Base-by-base conservation (phyloP, 2,329 filamentous ascomycete species). In the Verticillium alfalfae region DNA sequence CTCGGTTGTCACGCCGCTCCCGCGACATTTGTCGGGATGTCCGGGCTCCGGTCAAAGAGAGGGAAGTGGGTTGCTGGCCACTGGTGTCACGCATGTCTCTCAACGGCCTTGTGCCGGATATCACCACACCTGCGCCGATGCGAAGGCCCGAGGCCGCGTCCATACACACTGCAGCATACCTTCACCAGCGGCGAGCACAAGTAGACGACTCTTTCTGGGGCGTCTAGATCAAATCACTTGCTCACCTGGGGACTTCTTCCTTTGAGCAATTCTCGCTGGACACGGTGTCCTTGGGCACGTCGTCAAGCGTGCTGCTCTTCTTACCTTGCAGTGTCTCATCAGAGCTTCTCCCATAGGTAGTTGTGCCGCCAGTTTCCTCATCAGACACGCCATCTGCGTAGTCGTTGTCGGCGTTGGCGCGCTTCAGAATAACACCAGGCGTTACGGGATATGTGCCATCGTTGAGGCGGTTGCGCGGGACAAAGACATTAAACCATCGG, bases 401-500 rank as follows among this genome's bases (percentile, higher is more conserved):
- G 41, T 59, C 41, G 13, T 38, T 54, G 31, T 57, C 34, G 1
- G 62, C 57, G 15, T 64, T 65, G 2, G 62, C 64, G 6, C 64
- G 41, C 26, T 58, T 62, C 1, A 64, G 61, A 5, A 64, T 59
- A 0, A 64, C n/a, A 4, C 62, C 60, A 5, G 62, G 62, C 34
- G 56, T 15, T 3, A 63, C 2, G 4, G 60, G 62, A 2, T 63
- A 64, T 0, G 36, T n/a, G 18, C 57, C 62, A 12, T 60, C 54
- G 10, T 39, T 34, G 2, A 55, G 18, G 26, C 62, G 61, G 2
- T 16, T 16, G 5, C 37, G 57, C 13, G 57, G 57, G 12, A 66
- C 62, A 49, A 66, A 65, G 36, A 66, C 57, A 52, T 66, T 60
- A 34, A 66, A 61, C 41, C 60, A 59, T 2, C 62, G 60, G 18